Evolutionary conservation across 2,329 filamentous ascomycete species (phyloP), one percentile per base, ranked within the genome.

Genomic region (Aureobasidium pullulans): DNA sequence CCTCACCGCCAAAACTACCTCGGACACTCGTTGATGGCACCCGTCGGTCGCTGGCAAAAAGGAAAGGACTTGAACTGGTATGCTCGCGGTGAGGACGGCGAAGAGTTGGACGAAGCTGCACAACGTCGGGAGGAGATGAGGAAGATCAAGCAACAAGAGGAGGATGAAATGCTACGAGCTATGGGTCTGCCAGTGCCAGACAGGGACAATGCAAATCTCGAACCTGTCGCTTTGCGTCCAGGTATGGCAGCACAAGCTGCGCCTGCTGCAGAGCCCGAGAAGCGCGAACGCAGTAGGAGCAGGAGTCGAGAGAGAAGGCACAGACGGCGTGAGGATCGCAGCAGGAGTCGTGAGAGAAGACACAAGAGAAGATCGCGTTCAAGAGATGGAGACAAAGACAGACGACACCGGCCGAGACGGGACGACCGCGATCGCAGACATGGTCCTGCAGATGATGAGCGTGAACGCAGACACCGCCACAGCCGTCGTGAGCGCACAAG

Each of bases 21-120:
- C 7, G 92, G 92, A 56, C 92, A 96, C 76, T 94, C 89, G 61
- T 76, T 96, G 61, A 96, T 93, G 79, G 92, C 92, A 56, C 73
- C 92, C 0, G 91, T 96, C 3, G 92, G 92, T 7, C 87, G 92
- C 65, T 96, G 92, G 92, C 89, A 94, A 68, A 86, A 93, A 70
- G 86, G 87, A 7, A 85, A 84, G 61, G 84, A 88, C 68, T 73
- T 87, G 11, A 76, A 75, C 67, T 86, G 85, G 85, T 88, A 87
- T 63, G 79, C 84, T 6, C 84, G 83, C 67, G 76, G 74, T 50
- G 77, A 73, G 3, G 73, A 79, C 29, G 71, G 71, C 8, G 77
- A 80, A 32, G 74, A 79, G 15, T 74, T 76, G 10, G 75, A 81
- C 42, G 64, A 69, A 40, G 84, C 86, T 60, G 72, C 71, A 67